Evolutionary conservation across 331 rosid genomes (phyloP).

Genomic region (Quercus lobata): DNA sequence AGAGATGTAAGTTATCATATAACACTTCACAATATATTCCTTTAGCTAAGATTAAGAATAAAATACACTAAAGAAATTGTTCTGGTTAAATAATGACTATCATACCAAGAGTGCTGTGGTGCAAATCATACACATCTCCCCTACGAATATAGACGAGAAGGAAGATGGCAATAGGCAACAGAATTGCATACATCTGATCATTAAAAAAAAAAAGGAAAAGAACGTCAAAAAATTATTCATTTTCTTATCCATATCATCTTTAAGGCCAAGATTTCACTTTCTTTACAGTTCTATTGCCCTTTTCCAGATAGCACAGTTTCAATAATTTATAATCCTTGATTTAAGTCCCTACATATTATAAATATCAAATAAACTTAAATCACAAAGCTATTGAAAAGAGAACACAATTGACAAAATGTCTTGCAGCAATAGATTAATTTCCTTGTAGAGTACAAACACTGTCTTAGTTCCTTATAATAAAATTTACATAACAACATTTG

Average conservation of each 20-base stretch:
- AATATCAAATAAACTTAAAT: neutral
- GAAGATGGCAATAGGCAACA: slow-evolving; percentile 67
- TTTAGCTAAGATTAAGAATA: neutral
- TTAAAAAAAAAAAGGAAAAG: neutral
- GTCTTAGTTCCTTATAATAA: too few relatives aligned
- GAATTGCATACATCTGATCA: slow-evolving; percentile 60
- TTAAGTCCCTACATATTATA: neutral
- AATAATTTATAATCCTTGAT: neutral
- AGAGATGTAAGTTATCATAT: slow-evolving; percentile 6
- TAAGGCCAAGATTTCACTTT: neutral
- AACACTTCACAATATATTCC: neutral
- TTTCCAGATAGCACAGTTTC: neutral
- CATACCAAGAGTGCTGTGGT: slow-evolving; percentile 70
- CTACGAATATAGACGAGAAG: slow-evolving; percentile 51
- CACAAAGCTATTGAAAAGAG: neutral
- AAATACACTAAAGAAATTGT: neutral
- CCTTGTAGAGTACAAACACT: too few relatives aligned
- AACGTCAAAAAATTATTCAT: neutral
- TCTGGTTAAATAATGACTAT: neutral
- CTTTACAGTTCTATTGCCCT: neutral
- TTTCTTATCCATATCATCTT: neutral
- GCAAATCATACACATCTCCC: slow-evolving; percentile 83
- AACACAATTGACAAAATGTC: neutral
- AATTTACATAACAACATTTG: neutral
- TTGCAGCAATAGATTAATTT: too few relatives aligned